Evolutionary conservation across 2,329 filamentous ascomycete species (phyloP).

Genomic region (Chalaropsis ovoidea): DNA sequence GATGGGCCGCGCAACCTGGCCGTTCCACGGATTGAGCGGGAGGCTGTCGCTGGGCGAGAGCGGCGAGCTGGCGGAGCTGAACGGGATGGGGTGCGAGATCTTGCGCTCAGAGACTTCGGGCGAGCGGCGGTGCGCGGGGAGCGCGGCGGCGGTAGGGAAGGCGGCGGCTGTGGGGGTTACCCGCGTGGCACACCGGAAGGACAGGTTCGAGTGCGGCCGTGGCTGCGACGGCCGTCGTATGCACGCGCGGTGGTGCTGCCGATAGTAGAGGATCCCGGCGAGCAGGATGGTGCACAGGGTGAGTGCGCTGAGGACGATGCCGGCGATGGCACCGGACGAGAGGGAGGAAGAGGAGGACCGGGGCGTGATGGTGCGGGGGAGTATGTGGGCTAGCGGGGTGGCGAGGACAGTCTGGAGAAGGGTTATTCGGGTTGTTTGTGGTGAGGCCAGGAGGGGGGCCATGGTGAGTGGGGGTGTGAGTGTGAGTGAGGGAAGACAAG

Average conservation of each 20-base stretch:
- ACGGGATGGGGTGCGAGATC: not conserved
- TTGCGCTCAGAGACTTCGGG: not conserved
- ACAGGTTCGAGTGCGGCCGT: constrained; percentile 38
- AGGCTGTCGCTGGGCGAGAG: not conserved
- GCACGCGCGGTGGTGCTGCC: constrained; percentile 39
- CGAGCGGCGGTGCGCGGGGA: constrained; percentile 22
- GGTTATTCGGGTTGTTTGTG: not conserved
- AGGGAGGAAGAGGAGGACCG: constrained; percentile 13
- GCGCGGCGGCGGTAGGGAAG: constrained; percentile 35
- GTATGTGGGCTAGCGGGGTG: not conserved
- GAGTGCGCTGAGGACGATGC: constrained; percentile 34
- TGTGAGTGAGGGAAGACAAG: not conserved
- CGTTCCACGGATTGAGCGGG: constrained; percentile 10
- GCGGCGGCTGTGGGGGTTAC: constrained; percentile 35
- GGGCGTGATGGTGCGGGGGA: not conserved
- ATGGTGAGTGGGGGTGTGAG: not conserved
- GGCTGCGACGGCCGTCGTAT: constrained; percentile 31
- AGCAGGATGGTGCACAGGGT: constrained; percentile 34
- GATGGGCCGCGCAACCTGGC: not conserved
- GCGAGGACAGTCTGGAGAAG: not conserved
- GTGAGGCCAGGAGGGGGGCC: not conserved
- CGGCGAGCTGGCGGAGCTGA: constrained; percentile 9
- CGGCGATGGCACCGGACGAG: constrained; percentile 17
- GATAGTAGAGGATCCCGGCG: constrained; percentile 35
- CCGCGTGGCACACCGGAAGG: constrained; percentile 43